Conservation (phyloP, 495 filamentous ascomycete species). For the Darksidea phi region DNA sequence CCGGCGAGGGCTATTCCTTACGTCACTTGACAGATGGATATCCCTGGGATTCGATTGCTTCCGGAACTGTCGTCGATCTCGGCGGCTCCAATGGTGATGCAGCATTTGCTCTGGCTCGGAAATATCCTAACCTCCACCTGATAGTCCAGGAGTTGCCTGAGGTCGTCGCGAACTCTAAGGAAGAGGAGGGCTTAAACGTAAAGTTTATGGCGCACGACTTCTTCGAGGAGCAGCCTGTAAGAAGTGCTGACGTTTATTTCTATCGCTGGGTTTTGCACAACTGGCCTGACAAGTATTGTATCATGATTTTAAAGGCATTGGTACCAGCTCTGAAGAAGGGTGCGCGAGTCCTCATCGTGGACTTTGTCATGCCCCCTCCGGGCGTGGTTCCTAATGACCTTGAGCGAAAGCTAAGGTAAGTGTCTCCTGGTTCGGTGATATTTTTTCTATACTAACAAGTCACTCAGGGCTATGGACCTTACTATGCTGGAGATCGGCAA, state of each 20-base stretch:
- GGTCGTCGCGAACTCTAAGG: constrained; percentile 10
- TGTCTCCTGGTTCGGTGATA: background rate
- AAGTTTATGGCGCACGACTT: constrained; percentile 29
- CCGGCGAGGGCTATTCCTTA: background rate
- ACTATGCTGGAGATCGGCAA: background rate
- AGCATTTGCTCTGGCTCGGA: constrained; percentile 1
- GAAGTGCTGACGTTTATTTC: constrained; percentile 26
- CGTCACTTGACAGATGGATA: background rate
- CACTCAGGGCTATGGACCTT: background rate
- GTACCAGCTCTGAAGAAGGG: constrained; percentile 22
- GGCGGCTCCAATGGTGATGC: constrained; percentile 4
- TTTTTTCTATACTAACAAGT: background rate
- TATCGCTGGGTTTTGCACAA: constrained; percentile 29
- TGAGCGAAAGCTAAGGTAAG: constrained; percentile 38
- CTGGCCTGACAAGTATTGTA: constrained; percentile 30
- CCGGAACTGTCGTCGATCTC: background rate
- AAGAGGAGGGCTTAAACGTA: constrained; percentile 16
- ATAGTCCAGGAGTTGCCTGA: constrained; percentile 38
- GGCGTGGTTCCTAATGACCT: constrained; percentile 1
- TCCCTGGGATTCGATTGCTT: background rate
- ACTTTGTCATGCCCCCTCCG: constrained; percentile 1
- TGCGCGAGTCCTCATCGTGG: constrained; percentile 10
- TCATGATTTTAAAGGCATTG: constrained; percentile 18
- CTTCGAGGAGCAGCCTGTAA: constrained; percentile 28
- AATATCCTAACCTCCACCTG: constrained; percentile 34